Base-by-base conservation (phyloP, 495 filamentous ascomycete species). In the Pseudomonodictys pantanalensis region DNA sequence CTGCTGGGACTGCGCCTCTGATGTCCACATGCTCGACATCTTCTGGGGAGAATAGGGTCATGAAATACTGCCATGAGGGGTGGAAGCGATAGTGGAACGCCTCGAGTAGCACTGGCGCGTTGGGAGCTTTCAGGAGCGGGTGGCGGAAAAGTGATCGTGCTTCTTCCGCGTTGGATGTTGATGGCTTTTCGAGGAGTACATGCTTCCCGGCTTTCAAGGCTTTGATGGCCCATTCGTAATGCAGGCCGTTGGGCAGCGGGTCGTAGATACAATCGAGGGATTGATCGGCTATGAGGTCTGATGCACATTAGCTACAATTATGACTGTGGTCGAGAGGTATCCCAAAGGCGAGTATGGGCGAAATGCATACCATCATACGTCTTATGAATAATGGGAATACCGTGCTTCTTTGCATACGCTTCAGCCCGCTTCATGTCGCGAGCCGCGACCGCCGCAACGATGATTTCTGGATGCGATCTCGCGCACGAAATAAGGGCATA, bases 151-250 rank as follows among this genome's bases (percentile, higher is more conserved):
- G 61, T 3, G 54, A 59, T 18, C 26, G 26, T 12, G 61, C 61
- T 60, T 54, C 39, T 46, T 68, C n/a, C 25, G 71, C 64, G 64
- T 83, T 86, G 25, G 77, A 77, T 2, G 73, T 72, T 9, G 76
- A 77, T 2, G 81, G 80, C 65, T 84, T 83, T 62, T 84, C 83
- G 11, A 81, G 68, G 2, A 86, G 72, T 26, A 86, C 81, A 67
- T 85, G 82, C 64, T 85, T 85, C 1, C 79, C 78, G 2, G 73
- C 74, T n/a, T 69, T 62, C 25, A 86, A 69, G 11, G 79, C 68
- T 51, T 76, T 76, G 43, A 77, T 33, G 1, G 80, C 68, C 81
- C 80, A 84, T 65, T 83, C 80, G 50, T 73, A 78, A 60, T 83
- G 81, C 17, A 81, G 66, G 5, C 72, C 73, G 60, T 80, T 82